Percentiles rank a stretch among this genome's conserved stretches.
Conservation (phyloP, 2,329 filamentous ascomycete species). For the Dactylellina parvicollis region DNA sequence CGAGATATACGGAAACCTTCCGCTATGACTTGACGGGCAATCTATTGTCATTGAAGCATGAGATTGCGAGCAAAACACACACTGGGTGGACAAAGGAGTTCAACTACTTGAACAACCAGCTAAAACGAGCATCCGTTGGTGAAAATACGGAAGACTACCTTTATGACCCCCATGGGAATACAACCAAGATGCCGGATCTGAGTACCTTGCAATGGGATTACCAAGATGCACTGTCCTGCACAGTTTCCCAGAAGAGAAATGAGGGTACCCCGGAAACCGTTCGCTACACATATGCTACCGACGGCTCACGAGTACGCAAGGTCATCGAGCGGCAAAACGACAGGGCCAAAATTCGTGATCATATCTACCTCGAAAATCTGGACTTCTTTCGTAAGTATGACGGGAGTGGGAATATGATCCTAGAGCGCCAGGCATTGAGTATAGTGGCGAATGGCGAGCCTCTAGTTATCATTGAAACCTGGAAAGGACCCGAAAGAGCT, state of each 20-base stretch:
- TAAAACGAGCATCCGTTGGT: too few species aligned
- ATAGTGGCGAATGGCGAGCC: too few species aligned
- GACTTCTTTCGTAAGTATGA: constrained; percentile 45
- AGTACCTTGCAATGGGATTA: constrained; percentile 30
- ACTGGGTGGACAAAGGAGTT: neutral
- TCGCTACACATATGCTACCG: constrained; percentile 57
- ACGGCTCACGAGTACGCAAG: constrained; percentile 57
- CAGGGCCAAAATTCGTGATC: constrained; percentile 7
- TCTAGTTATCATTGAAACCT: too few species aligned
- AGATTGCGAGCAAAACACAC: neutral
- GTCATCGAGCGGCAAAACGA: constrained; percentile 47
- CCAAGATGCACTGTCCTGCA: constrained; percentile 34
- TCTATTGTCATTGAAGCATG: neutral
- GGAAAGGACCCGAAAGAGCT: too few species aligned
- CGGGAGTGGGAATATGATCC: too few species aligned
- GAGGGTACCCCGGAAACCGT: constrained; percentile 52
- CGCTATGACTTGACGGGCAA: constrained; percentile 25
- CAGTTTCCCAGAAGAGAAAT: constrained; percentile 15
- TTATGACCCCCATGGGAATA: constrained; percentile 13
- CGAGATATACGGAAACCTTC: constrained; percentile 24
- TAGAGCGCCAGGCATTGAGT: too few species aligned
- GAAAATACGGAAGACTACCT: constrained; percentile 12
- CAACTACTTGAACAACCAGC: constrained; percentile 4
- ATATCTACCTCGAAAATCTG: constrained; percentile 15
- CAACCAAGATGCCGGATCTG: constrained; percentile 6